Evolutionary conservation across 2,329 filamentous ascomycete genomes (phyloP), one percentile per base, ranked within the genome.

Genomic region (Fusarium sp.): DNA sequence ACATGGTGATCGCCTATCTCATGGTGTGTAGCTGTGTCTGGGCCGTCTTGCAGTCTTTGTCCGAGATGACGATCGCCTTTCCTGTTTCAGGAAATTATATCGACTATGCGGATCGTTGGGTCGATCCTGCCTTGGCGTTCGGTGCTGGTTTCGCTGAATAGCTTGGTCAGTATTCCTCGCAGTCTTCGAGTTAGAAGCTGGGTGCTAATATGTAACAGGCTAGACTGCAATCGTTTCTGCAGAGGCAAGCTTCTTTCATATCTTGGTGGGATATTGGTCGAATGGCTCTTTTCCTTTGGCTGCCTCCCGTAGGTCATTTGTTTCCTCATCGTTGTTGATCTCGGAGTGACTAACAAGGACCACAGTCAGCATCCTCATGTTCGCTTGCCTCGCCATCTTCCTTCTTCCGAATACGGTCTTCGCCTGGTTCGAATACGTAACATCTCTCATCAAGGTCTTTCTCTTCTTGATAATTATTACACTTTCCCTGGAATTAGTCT

Each of bases 141-240:
- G 57, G 67, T 6, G 69, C 69, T 12, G 69, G 69, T 15, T 70
- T 72, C n/a, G 67, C 67, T 23, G 65, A 71, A 31, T 71, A 61
- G 67, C 64, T 71, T 33, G 67, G 68, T 67, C 20, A 13, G 65
- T 62, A 41, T 26, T 10, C 13, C 28, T 16, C 10, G 2, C 9
- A 37, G 8, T 15, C 11, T 7, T 16, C 26, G 18, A 26, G 42
- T 18, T 11, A 8, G 15, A 8, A 4, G 3, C 9, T 10, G 7
- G 12, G 8, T n/a, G 8, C 59, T 67, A 12, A 69, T 31, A 8
- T 2, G 18, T 12, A 4, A 37, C 18, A 70, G 59, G 68, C 4
- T 71, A 66, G 68, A 67, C 67, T 16, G 59, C 68, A 2, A 64
- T 70, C 16, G 61, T 71, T 6, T 62, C 66, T 11, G 59, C 66